Conservation (phyloP, 2,329 filamentous ascomycete species). For the Fusarium temperatum region DNA sequence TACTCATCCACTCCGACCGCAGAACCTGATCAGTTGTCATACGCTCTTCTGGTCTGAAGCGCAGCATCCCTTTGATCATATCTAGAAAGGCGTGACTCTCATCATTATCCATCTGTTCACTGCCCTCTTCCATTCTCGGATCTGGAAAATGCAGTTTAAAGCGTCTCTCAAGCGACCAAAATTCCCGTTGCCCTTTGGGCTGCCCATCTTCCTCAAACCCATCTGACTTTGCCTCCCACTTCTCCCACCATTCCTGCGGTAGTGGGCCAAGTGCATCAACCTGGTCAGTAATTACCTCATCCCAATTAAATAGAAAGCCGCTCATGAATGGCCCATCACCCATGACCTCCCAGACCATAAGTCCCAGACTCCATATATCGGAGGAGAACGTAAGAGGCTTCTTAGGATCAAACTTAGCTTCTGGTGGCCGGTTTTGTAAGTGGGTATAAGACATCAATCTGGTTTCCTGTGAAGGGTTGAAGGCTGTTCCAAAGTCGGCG, state of each 20-base stretch:
- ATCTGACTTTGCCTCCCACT: neutral
- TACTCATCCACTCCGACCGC: neutral
- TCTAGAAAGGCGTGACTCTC: neutral
- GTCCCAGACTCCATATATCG: neutral
- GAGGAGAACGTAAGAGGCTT: neutral
- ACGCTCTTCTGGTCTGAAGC: neutral
- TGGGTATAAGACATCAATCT: accelerated
- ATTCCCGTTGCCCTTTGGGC: too few relatives aligned
- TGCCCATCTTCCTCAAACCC: too few relatives aligned
- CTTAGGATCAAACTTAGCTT: accelerated
- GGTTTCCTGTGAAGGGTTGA: accelerated
- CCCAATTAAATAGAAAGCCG: accelerated
- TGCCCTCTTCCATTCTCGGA: too few relatives aligned
- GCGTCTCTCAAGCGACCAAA: too few relatives aligned
- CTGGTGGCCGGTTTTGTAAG: accelerated
- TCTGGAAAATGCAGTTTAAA: too few relatives aligned
- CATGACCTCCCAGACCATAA: neutral
- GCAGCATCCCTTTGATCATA: neutral
- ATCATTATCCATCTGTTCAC: neutral
- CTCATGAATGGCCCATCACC: accelerated
- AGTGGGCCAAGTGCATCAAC: accelerated
- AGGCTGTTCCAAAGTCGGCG: neutral
- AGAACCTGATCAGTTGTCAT: neutral
- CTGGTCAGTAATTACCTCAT: neutral
- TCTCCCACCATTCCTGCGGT: accelerated